A percentile compares a stretch with the other conserved stretches of the same genome.
Evolutionary conservation across 2,329 filamentous ascomycete species (phyloP).

Genomic region (Ophiocordyceps camponoti-saundersi): DNA sequence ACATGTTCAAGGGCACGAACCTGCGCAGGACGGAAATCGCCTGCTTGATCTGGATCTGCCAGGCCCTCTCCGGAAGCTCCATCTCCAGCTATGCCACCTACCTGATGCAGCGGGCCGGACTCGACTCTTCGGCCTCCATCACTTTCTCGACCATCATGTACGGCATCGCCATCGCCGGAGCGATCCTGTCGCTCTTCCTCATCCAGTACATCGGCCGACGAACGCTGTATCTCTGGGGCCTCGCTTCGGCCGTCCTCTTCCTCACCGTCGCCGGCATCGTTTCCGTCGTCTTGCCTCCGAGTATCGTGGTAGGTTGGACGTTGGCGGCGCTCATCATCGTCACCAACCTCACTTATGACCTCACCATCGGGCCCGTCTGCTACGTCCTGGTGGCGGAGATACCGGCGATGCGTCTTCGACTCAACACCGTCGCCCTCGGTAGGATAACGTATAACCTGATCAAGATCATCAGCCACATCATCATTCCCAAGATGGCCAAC

Average conservation of each 20-base stretch:
- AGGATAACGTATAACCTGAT: slow-evolving; percentile 10
- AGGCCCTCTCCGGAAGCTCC: slow-evolving; percentile 28
- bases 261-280: slow-evolving; percentile 22
- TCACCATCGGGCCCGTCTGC: slow-evolving; percentile 19
- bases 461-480: slow-evolving; percentile 10
- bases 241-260: slow-evolving; percentile 11
- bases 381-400: slow-evolving; percentile 23
- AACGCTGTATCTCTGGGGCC: slow-evolving; percentile 28
- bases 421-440: slow-evolving; percentile 21
- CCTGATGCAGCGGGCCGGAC: slow-evolving; percentile 27
- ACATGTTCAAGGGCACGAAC: slow-evolving; percentile 35
- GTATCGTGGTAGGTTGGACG: slow-evolving; percentile 14
- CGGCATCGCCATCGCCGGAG: slow-evolving; percentile 32
- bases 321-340: slow-evolving; percentile 20
- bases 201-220: slow-evolving; percentile 31
- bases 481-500: slow-evolving; percentile 12
- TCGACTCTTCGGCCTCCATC: slow-evolving; percentile 24
- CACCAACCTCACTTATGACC: slow-evolving; percentile 21
- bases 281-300: slow-evolving; percentile 11
- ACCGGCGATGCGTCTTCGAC: slow-evolving; percentile 19
- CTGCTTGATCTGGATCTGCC: slow-evolving; percentile 28
- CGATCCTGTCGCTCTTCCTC: slow-evolving; percentile 30
- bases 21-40: slow-evolving; percentile 36
- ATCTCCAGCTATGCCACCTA: slow-evolving; percentile 32
- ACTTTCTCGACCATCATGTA: slow-evolving; percentile 29